Evolutionary conservation across 1,284 basidiomycete genomes (phyloP), one percentile per base, ranked within the genome.

Genomic region (Ceratobasidium sp.): DNA sequence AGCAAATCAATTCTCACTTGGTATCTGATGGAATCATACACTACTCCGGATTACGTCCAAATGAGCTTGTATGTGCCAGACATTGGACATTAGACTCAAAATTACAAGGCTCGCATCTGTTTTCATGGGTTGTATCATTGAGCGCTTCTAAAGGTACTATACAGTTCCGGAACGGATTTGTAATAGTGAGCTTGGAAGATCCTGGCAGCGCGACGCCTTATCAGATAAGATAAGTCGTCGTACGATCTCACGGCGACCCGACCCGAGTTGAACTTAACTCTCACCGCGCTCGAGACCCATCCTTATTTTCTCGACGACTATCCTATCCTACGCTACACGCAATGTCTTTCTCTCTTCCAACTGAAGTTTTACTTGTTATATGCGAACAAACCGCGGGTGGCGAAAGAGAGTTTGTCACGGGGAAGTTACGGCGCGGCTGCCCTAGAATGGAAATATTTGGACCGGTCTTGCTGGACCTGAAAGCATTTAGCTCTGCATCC

Each of bases 281-380:
- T 26, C 5, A n/a, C 5, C 38, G 28, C 11, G 43, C 21, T 49
- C 16, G 26, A 57, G 26, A 32, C 3, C 44, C 44, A 63, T 49
- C 16, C 16, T 3, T 2, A 7, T 1, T 14, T 16, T 32, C 16
- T n/a, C 26, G n/a, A n/a, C n/a, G n/a, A n/a, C n/a, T 32, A 18
- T 28, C 23, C 5, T 28, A 18, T 41, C 43, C 2, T 43, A 6
- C 21, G 50, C 32, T 6, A 44, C 18, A 16, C 5, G 30, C 21
- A 16, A 66, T 66, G 63, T 18, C 23, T 4, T 11, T 14, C 28
- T 66, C 49, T 11, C 49, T 66, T 21, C 63, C 63, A 9, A 54
- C 49, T 41, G 63, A 66, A 41, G 63, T 66, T 23, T 35, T 66
- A 7, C 14, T 66, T 49, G 23, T 49, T 41, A 66, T 66, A 66